Base-by-base conservation (phyloP, 2,329 filamentous ascomycete genomes). In the Penicillium sp. region DNA sequence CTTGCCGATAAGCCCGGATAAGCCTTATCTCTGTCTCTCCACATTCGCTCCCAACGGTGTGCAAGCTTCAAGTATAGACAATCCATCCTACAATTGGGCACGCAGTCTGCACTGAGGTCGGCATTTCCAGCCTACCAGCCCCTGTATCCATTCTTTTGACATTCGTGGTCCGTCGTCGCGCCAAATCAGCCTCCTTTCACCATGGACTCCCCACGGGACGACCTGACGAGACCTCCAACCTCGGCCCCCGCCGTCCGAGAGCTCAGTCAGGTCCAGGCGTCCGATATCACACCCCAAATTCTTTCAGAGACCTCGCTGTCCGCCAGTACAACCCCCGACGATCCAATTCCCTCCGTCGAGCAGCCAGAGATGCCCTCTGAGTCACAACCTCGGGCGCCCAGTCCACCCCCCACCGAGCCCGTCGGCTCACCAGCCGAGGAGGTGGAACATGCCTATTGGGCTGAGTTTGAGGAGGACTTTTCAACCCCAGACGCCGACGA, bases 401-500 rank as follows among this genome's bases (percentile, higher is more conserved):
- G 63, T 4, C 61, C 69, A 22, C 60, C 65, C 1, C 59, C 66
- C n/a, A 58, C 57, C 8, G 42, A 51, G n/a, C 45, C 52, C 19
- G 40, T 55, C 35, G 33, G 33, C 1, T 30, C 61, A 25, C 35
- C 61, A 25, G 40, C 30, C 1, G 65, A 64, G 52, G 68, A 70
- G 33, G 52, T 70, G 3, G 78, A 79, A 54, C 71, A 75, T 67
- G 76, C 79, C 30, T 79, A 79, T 55, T 86, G 84, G 84, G 81
- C 81, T 13, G 80, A 82, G 4, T 79, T 85, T 51, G 77, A 80
- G 52, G 85, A 88, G 70, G 86, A 88, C 67, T 79, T 73, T 6
- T 84, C 83, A 0, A 71, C 74, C 2, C 85, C 86, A 6, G 82
- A 84, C 58, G 84, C 85, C 65, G 81, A 81, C 10, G 86, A 89